Evolutionary conservation across 768 basidiomycete species (phyloP).

Genomic region (Trametes coccinea): DNA sequence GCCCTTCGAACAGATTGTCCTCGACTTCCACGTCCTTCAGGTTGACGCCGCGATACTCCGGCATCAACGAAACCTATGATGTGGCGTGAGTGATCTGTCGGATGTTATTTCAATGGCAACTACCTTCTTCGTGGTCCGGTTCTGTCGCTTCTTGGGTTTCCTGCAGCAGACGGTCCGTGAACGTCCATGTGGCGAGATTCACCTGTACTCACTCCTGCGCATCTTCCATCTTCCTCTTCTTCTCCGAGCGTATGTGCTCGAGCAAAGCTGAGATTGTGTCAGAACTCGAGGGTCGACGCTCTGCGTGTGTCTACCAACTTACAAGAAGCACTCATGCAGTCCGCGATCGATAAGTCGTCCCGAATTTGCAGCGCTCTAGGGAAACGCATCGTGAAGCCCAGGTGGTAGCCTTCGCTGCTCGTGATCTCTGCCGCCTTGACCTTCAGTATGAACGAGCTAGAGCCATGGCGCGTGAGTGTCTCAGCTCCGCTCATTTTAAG

Average conservation of each 20-base stretch:
- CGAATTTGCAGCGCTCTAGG: conserved; percentile 82
- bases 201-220: conserved; percentile 47
- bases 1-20: conserved; percentile 67
- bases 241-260: conserved; percentile 59
- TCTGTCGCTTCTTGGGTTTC: conserved; percentile 58
- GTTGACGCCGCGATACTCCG: conserved; percentile 66
- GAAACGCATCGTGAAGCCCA: conserved; percentile 92
- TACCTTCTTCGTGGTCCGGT: conserved; percentile 54
- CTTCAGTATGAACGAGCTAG: conserved; percentile 91
- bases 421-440: conserved; percentile 94
- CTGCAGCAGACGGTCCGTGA: conserved; percentile 20
- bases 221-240: conserved; percentile 74
- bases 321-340: conserved; percentile 76
- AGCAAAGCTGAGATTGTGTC: conserved; percentile 48
- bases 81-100: too few species aligned
- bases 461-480: neutral
- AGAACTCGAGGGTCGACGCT: neutral
- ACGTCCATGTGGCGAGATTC: neutral
- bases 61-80: conserved; percentile 55
- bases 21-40: conserved; percentile 59
- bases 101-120: neutral
- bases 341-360: conserved; percentile 70
- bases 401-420: conserved; percentile 60
- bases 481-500: neutral
- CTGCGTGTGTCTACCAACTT: neutral